phyloP scores from a whole-genome alignment of 768 basidiomycete genomes.

The Peribolospora kevripleyi region DNA sequence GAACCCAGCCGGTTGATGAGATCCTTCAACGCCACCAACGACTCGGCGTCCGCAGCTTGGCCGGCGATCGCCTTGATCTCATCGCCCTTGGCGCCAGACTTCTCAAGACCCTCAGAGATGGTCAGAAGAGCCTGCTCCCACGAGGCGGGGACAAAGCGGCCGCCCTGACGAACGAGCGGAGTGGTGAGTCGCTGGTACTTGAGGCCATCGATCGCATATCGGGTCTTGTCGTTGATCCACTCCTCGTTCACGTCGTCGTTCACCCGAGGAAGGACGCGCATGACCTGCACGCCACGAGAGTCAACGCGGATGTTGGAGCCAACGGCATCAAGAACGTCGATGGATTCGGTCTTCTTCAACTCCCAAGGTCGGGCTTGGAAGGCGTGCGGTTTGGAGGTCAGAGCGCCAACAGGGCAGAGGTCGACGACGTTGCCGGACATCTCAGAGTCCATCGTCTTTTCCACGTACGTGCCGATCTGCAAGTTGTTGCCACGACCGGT shows the following conservation, averaged over 20 bases:
- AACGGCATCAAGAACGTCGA: constrained; percentile 85
- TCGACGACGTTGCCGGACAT: constrained; percentile 92
- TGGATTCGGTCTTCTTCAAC: constrained; percentile 85
- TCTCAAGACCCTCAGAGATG: constrained; percentile 49
- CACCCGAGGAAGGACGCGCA: constrained; percentile 85
- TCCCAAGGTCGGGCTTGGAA: constrained; percentile 97
- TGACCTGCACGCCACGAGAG: constrained; percentile 81
- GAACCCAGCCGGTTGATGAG: constrained; percentile 77
- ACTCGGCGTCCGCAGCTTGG: constrained; percentile 75
- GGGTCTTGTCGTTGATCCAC: constrained; percentile 98
- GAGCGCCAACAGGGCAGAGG: constrained; percentile 89
- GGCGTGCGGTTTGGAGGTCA: constrained; percentile 95
- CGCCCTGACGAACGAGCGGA: constrained; percentile 71
- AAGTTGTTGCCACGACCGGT: constrained; percentile 94
- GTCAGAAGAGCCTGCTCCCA: constrained; percentile 75
- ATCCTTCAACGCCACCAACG: constrained; percentile 80
- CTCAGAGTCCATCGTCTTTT: constrained; percentile 92
- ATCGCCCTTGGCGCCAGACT: constrained; percentile 60
- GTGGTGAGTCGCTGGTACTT: constrained; percentile 83
- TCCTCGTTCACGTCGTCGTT: constrained; percentile 99
- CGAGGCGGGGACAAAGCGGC: constrained; percentile 63
- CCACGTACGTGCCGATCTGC: constrained; percentile 95
- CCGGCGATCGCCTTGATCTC: constrained; percentile 92
- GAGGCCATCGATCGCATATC: constrained; percentile 86
- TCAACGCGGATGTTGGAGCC: constrained; percentile 93